phyloP scores from a whole-genome alignment of 352 stramenopile genomes.

The Phytophthora hybrid region DNA sequence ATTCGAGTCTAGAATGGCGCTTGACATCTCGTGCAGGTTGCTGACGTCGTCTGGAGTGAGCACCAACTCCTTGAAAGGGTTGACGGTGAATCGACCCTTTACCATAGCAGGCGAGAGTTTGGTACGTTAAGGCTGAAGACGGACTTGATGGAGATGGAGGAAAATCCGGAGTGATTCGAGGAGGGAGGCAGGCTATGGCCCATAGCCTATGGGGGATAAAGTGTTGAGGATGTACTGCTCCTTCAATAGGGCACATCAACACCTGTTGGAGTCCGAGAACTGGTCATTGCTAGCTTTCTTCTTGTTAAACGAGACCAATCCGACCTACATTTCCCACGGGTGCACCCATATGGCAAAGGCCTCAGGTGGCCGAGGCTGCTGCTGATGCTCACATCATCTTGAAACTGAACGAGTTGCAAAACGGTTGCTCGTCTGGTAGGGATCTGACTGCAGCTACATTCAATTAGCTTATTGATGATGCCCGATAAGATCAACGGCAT shows the following conservation, averaged over 20 bases:
- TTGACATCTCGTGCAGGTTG: constrained; percentile 42
- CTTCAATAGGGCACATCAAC: neutral
- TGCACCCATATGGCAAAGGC: constrained; percentile 12
- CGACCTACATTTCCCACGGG: constrained; percentile 17
- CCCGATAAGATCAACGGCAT: neutral
- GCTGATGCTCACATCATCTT: neutral
- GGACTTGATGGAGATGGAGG: constrained; percentile 23
- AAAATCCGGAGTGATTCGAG: constrained; percentile 28
- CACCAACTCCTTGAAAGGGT: constrained; percentile 42
- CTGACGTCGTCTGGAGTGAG: constrained; percentile 32
- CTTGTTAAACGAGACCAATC: constrained; percentile 33
- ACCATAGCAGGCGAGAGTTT: constrained; percentile 25
- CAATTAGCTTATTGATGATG: too few species aligned
- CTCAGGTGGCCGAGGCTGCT: constrained; percentile 29
- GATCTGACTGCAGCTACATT: neutral
- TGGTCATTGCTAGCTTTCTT: constrained; percentile 13
- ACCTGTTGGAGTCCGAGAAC: constrained; percentile 22
- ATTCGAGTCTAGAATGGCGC: constrained; percentile 39
- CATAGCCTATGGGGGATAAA: constrained; percentile 7
- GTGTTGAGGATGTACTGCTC: neutral
- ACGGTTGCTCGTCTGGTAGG: neutral
- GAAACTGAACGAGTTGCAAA: neutral
- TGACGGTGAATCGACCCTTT: constrained; percentile 47
- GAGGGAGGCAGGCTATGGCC: neutral
- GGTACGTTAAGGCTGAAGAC: neutral